Evolutionary conservation across 2,329 filamentous ascomycete genomes (phyloP).

Genomic region (Ploettnerulaceae sp.): DNA sequence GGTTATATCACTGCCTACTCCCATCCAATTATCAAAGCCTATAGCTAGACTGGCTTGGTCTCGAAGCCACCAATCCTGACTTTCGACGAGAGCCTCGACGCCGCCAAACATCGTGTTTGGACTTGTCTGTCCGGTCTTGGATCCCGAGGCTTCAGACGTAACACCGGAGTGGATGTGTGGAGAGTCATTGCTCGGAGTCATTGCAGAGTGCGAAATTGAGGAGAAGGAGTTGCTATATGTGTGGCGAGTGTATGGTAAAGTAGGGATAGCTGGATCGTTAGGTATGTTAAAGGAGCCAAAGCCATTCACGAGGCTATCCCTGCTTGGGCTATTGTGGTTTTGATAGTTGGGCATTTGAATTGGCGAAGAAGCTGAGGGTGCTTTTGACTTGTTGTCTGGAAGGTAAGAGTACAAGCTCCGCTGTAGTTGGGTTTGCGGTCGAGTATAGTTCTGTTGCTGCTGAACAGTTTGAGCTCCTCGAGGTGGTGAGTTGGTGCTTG

Average conservation of each 20-base stretch:
- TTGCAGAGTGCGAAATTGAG: conserved; percentile 9
- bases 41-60: conserved; percentile 57
- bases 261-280: conserved; percentile 18
- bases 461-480: conserved; percentile 7
- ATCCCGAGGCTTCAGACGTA: conserved; percentile 15
- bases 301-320: conserved; percentile 2
- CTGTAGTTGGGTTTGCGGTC: conserved; percentile 26
- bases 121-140: conserved; percentile 35
- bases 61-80: conserved; percentile 59
- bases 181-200: conserved; percentile 14
- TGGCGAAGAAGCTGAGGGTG: background rate
- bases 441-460: conserved; percentile 13
- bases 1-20: conserved; percentile 9
- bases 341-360: conserved; percentile 3
- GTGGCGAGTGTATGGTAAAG: conserved; percentile 20
- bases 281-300: conserved; percentile 17
- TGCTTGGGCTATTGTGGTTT: background rate
- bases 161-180: conserved; percentile 19
- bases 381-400: conserved; percentile 11
- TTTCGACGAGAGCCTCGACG: conserved; percentile 57
- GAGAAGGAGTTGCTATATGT: conserved; percentile 15
- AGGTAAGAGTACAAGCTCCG: conserved; percentile 31
- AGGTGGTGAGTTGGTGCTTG: conserved; percentile 24
- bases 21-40: conserved; percentile 59
- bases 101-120: conserved; percentile 52